Conservation (phyloP, 1,284 basidiomycete genomes). For the Golubevia pallescens region DNA sequence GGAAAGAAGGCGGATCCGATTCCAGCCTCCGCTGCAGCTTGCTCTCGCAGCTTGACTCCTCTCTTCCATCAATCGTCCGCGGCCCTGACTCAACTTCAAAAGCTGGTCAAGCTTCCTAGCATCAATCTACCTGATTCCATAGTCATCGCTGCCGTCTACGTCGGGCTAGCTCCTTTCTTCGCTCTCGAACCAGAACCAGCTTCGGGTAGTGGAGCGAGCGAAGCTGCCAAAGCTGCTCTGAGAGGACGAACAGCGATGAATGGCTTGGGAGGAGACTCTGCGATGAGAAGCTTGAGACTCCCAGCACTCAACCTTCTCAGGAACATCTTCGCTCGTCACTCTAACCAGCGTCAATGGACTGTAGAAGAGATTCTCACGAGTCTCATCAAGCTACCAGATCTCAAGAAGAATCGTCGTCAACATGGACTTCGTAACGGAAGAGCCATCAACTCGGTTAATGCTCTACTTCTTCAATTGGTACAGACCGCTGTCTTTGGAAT, state of each 20-base stretch:
- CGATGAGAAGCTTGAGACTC: conserved; percentile 79
- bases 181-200: conserved; percentile 71
- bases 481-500: conserved; percentile 69
- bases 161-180: conserved; percentile 90
- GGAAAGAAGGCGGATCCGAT: conserved; percentile 13
- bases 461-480: conserved; percentile 89
- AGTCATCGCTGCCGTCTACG: conserved; percentile 87
- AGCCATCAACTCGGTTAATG: conserved; percentile 88
- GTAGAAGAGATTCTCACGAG: conserved; percentile 91
- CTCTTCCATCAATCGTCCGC: conserved; percentile 38
- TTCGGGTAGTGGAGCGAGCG: conserved; percentile 67
- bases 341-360: conserved; percentile 90
- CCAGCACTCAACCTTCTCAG: conserved; percentile 79
- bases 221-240: conserved; percentile 45
- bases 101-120: conserved; percentile 66
- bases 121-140: conserved; percentile 56
- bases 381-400: conserved; percentile 85
- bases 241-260: conserved; percentile 24
- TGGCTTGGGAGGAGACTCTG: conserved; percentile 37
- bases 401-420: conserved; percentile 82
- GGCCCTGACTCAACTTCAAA: conserved; percentile 62
- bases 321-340: conserved; percentile 85
- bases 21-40: conserved; percentile 8
- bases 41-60: conserved; percentile 26
- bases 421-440: conserved; percentile 67